Evolutionary conservation across 352 stramenopile species (phyloP), one percentile per base, ranked within the genome.

Genomic region (Phytopythium delawarense): DNA sequence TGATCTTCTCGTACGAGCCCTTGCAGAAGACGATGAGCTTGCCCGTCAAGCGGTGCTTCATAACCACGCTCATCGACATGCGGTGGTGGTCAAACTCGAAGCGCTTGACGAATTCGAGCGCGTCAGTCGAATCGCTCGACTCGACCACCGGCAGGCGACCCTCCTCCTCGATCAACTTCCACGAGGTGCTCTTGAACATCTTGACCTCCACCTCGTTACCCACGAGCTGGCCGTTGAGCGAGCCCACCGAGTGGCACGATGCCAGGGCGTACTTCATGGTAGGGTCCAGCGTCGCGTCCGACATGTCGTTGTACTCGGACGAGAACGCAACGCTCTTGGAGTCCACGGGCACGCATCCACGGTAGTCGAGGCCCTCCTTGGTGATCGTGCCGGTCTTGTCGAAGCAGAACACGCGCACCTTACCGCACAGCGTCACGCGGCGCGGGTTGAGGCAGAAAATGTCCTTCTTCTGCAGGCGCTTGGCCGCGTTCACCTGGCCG

Each of bases 371-470:
- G 2, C 91, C 91, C 57, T 96, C 76, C 61, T 96, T 93, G 21
- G 91, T 98, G 52, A 98, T 81, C 20, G 91, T 98, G 8, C 91
- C 91, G 0, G 91, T 98, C 68, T 98, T 98, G 76, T 98, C 91
- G 67, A 98, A 98, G 67, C 89, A 96, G 46, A 91, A 92, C 8
- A 92, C 73, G 45, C 79, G 85, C 11, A 97, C 87, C 66, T 97
- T 98, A n/a, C 91, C 91, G 52, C 85, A 90, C 2, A 98, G 69
- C 0, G 90, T 81, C 58, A 98, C 93, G 37, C 83, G 86, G 59
- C 89, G 77, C 0, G 84, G 72, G 72, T 97, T 91, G 20, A 91
- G 75, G 56, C 83, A 96, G 67, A 88, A 87, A 34, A 98, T 86
- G 34, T 80, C 74, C 48, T 84, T 78, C 45, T 80, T 70, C 50